Conservation (phyloP, 441 rosid genomes). For the Omphalea diandra region DNA sequence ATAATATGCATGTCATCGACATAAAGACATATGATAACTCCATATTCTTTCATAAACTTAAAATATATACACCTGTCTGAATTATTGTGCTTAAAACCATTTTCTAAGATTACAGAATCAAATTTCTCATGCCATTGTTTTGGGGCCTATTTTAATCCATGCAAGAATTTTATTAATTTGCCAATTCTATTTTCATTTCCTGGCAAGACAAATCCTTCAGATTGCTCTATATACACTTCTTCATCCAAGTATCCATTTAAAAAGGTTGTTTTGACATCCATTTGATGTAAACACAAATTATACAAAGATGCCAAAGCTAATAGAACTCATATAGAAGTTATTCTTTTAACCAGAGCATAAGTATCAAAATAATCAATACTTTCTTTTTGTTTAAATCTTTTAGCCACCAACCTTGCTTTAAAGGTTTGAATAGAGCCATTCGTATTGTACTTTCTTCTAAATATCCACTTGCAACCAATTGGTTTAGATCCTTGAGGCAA, state of each 20-base stretch:
- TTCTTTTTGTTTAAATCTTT: background rate
- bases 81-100: too few relatives aligned
- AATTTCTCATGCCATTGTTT: too few relatives aligned
- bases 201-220: too few relatives aligned
- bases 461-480: slow-evolving; percentile 1
- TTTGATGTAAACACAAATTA: slow-evolving; percentile 6
- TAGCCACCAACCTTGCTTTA: background rate
- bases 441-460: background rate
- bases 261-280: too few relatives aligned
- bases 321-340: background rate
- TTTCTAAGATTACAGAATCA: too few relatives aligned
- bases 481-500: too few relatives aligned
- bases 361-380: slow-evolving; percentile 6
- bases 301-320: slow-evolving; percentile 6
- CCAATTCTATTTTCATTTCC: slow-evolving; percentile 3
- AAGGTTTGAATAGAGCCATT: background rate
- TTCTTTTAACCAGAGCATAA: background rate
- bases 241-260: too few relatives aligned
- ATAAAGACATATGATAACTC: slow-evolving; percentile 1
- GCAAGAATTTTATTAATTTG: background rate
- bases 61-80: slow-evolving; percentile 12
- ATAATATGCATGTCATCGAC: slow-evolving; percentile 14
- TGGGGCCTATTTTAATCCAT: background rate
- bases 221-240: too few relatives aligned
- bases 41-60: background rate